These are phyloP conservation scores for Fusarium redolens DNA, from an alignment of 2,329 filamentous ascomycete species.

Conservation along the genomic window DNA sequence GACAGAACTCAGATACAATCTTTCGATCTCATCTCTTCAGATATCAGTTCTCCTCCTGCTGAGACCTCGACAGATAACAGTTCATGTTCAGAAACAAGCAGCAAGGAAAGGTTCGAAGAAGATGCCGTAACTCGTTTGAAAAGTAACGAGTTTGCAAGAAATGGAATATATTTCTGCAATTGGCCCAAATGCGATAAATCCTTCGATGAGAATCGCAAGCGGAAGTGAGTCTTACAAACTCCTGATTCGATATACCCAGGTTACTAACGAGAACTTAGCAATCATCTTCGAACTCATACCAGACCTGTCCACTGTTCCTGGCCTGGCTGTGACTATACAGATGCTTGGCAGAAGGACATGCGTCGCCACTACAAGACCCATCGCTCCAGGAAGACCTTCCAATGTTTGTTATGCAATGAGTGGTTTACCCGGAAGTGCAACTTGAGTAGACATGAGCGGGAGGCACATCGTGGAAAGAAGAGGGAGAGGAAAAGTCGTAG, in stretches of 20 bases:
- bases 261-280: conserved; percentile 18
- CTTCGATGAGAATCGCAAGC: conserved; percentile 10
- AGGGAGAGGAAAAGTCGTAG: not conserved
- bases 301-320: conserved; percentile 34
- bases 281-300: conserved; percentile 35
- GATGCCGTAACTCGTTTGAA: conserved; percentile 12
- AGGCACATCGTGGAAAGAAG: conserved; percentile 19
- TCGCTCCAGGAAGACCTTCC: not conserved
- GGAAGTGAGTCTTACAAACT: conserved; percentile 22
- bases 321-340: conserved; percentile 2
- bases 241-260: too few species aligned
- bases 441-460: conserved; percentile 15
- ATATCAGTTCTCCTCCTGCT: not conserved
- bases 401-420: conserved; percentile 7
- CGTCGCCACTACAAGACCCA: conserved; percentile 21
- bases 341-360: conserved; percentile 32
- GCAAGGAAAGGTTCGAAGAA: conserved; percentile 20
- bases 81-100: conserved; percentile 3
- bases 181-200: conserved; percentile 1
- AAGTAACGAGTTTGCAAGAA: conserved; percentile 24
- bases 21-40: not conserved
- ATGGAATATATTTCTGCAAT: conserved; percentile 31
- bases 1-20: not conserved
- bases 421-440: conserved; percentile 18
- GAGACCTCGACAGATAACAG: not conserved